Evolutionary conservation across 75 land plant species (phyloP), one percentile per base, ranked within the genome.

Genomic region (Pseudotsuga menziesii): DNA sequence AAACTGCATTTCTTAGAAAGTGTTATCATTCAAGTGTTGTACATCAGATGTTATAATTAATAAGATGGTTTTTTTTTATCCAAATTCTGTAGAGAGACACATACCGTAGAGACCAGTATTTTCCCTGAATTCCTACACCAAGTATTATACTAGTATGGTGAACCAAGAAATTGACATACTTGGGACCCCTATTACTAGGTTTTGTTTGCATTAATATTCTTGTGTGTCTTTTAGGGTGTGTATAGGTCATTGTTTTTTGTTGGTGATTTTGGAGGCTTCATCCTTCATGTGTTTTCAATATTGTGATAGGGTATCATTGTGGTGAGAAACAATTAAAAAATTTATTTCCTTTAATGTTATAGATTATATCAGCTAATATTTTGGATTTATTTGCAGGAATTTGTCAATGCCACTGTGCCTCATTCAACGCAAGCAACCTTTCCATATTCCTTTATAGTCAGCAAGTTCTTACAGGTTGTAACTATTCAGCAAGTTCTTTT

Each of bases 391-490:
- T 77, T 69, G 29, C 79, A 91, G 88, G 86, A 76, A 54, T 87
- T 90, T 77, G 74, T 75, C 72, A 90, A 87, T 63, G 86, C 87
- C n/a, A 77, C 88, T 23, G 96, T 93, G 1, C 89, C 96, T 52
- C 60, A 75, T 29, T 93, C 91, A 23, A 80, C 84, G 63, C 91
- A 90, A 78, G 98, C 91, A 63, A 81, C 91, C 13, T 85, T 94
- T 71, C 89, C 83, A 20, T 94, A 94, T 75, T 75, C 85, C 19
- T 94, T 94, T 86, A 84, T 85, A 57, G 90, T 93, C 41, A 94
- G 83, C 91, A 93, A 90, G 81, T 90, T 60, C 64, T 78, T 94
- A 61, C 98, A 94, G 98, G 98, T 93, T 70, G 48, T 20, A 29
- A 25, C n/a, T 27, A 4, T 36, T 57, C 17, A 56, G 56, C 78